A percentile compares a stretch with the other conserved stretches of the same genome.
These are phyloP conservation scores for Smittium mucronatum DNA, from an alignment of 371 early-diverging fungal genomes.

Conservation along the genomic window DNA sequence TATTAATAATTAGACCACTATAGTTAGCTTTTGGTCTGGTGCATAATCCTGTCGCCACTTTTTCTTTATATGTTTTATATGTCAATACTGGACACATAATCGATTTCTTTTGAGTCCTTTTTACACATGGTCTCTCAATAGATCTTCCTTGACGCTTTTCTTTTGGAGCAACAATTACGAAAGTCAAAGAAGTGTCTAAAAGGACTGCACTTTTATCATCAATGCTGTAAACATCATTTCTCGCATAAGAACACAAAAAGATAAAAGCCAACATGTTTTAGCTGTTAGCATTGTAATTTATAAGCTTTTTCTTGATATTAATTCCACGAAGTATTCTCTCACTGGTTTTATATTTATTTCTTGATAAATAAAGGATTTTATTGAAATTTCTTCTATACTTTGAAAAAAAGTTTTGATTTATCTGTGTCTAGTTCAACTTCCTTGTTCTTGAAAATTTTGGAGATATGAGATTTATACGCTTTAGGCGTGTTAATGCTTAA, in stretches of 20 bases:
- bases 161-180: constrained; percentile 3
- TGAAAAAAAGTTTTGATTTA: too few species aligned
- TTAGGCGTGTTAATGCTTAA: too few species aligned
- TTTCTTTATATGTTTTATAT: neutral
- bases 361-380: too few species aligned
- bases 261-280: neutral
- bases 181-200: neutral
- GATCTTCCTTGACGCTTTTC: neutral
- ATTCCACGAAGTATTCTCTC: too few species aligned
- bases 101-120: neutral
- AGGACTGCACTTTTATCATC: neutral
- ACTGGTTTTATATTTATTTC: too few species aligned
- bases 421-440: too few species aligned
- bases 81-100: neutral
- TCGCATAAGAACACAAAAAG: constrained; percentile 1
- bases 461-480: too few species aligned
- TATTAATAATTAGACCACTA: neutral
- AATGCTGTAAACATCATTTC: neutral
- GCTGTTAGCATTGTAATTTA: too few species aligned
- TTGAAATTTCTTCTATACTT: too few species aligned
- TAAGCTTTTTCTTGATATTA: too few species aligned
- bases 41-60: too few species aligned
- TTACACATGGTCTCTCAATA: neutral
- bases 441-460: too few species aligned
- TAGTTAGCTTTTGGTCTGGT: neutral